Evolutionary conservation across 441 rosid species (phyloP).

Genomic region (Erodium moschatum): DNA sequence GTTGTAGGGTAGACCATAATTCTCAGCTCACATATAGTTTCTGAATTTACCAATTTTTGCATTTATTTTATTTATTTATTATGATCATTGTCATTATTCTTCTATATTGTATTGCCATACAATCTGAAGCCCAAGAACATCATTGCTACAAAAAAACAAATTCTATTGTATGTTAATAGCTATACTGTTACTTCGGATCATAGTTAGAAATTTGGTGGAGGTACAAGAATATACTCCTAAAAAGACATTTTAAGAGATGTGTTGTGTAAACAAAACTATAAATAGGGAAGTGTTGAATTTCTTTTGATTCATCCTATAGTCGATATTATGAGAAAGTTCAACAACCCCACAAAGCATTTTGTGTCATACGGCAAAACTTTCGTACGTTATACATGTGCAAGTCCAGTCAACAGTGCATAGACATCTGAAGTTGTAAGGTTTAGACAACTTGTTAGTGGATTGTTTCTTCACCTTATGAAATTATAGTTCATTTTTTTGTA

Average conservation of each 20-base stretch:
- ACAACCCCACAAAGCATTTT: neutral
- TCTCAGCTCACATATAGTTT: neutral
- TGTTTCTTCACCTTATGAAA: slow-evolving; percentile 6
- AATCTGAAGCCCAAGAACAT: neutral
- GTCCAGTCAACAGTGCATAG: neutral
- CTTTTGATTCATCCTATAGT: neutral
- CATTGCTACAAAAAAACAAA: neutral
- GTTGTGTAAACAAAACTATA: too few species aligned
- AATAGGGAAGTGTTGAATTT: neutral
- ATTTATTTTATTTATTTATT: neutral
- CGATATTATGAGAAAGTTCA: neutral
- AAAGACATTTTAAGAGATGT: neutral
- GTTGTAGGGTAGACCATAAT: neutral
- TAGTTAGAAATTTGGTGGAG: neutral
- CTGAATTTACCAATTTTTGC: neutral
- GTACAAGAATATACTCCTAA: neutral
- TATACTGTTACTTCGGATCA: neutral
- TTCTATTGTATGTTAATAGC: neutral
- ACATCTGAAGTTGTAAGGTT: neutral
- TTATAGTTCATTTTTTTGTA: slow-evolving; percentile 6
- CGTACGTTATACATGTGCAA: neutral
- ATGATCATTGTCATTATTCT: neutral
- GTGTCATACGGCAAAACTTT: neutral
- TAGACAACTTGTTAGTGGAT: neutral
- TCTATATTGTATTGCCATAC: neutral